Conservation (phyloP, 116 monocot species). For the Posidonia oceanica region DNA sequence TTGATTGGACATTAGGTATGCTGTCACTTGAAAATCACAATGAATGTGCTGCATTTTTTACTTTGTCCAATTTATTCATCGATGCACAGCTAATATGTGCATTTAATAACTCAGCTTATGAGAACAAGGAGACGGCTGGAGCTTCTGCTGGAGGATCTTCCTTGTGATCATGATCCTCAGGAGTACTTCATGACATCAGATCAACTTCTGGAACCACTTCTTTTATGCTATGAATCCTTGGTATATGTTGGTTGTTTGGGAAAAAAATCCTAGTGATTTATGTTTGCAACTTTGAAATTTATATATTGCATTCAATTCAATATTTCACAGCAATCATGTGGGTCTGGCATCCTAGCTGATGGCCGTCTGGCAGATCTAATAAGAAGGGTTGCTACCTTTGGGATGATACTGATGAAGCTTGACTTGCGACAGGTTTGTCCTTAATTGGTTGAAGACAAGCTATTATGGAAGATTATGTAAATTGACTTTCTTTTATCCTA, state of each 20-base stretch:
- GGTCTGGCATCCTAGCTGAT: slow-evolving; percentile 76
- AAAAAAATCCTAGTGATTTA: background rate
- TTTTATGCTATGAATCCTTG: slow-evolving; percentile 92
- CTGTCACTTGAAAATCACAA: background rate
- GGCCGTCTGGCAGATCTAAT: slow-evolving; percentile 84
- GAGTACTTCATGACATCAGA: slow-evolving; percentile 71
- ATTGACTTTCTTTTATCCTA: background rate
- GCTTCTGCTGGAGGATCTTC: slow-evolving; percentile 75
- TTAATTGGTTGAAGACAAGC: background rate
- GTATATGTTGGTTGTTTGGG: slow-evolving; percentile 16
- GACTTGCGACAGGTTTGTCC: slow-evolving; percentile 70
- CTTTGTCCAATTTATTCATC: background rate
- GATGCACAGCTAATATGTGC: background rate
- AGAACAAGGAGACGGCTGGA: slow-evolving; percentile 65
- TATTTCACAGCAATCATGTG: slow-evolving; percentile 80
- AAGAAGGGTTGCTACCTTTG: slow-evolving; percentile 78
- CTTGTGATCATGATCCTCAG: slow-evolving; percentile 52
- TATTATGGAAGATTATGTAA: background rate
- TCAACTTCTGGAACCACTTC: slow-evolving; percentile 80
- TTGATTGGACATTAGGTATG: background rate
- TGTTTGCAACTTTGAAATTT: background rate
- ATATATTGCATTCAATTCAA: background rate
- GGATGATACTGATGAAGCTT: slow-evolving; percentile 82
- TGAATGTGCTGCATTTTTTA: background rate
- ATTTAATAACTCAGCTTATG: slow-evolving; percentile 38